Evolutionary conservation across 768 basidiomycete species (phyloP).

Genomic region (Hygrophoropsis aurantiaca): DNA sequence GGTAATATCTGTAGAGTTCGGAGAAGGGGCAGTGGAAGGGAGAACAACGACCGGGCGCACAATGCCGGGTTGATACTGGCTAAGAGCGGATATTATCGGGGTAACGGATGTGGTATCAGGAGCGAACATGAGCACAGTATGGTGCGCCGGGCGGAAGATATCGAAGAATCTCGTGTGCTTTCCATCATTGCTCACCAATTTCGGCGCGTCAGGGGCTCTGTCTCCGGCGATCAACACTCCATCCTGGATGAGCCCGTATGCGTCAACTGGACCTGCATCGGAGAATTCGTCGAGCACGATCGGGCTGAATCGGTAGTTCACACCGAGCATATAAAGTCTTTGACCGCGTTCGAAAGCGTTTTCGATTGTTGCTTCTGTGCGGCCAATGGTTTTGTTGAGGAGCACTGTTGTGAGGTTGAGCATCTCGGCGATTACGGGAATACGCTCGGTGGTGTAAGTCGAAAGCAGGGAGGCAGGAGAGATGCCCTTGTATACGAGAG

Average conservation of each 20-base stretch:
- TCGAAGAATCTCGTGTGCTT: conserved; percentile 19
- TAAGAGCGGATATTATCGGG: conserved; percentile 6
- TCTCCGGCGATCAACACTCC: conserved; percentile 39
- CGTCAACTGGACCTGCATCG: conserved; percentile 7
- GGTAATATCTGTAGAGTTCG: conserved; percentile 8
- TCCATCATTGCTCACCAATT: conserved; percentile 14
- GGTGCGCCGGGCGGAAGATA: conserved; percentile 18
- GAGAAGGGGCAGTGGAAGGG: conserved; percentile 1
- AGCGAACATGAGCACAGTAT: conserved; percentile 31
- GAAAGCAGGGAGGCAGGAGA: conserved; percentile 36
- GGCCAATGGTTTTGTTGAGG: conserved; percentile 9
- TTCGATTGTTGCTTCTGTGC: neutral
- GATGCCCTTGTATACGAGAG: conserved; percentile 38
- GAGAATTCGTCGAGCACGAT: conserved; percentile 37
- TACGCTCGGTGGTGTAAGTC: conserved; percentile 43
- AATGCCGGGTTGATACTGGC: neutral
- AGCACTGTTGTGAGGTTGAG: conserved; percentile 37
- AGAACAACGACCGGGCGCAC: conserved; percentile 14
- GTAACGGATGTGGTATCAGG: conserved; percentile 8
- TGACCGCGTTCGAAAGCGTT: conserved; percentile 1
- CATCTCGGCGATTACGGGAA: conserved; percentile 47
- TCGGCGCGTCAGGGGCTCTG: conserved; percentile 44
- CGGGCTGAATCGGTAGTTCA: conserved; percentile 36
- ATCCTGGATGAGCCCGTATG: conserved; percentile 20
- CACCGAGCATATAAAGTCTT: conserved; percentile 25